Evolutionary conservation across 306 rosid genomes (phyloP).

Genomic region (Quillaja saponaria): DNA sequence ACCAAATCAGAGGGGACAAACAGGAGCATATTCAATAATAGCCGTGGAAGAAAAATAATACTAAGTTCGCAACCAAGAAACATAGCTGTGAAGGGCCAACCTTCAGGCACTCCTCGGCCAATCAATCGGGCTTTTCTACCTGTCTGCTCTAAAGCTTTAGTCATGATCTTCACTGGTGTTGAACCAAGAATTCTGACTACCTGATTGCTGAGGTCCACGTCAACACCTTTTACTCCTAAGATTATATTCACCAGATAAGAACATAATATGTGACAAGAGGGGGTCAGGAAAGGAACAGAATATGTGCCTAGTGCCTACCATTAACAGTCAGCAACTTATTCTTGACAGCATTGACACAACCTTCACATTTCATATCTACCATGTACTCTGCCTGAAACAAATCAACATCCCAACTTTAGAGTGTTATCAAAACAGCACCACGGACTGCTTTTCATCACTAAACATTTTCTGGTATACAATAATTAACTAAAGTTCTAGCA

Average conservation of each 20-base stretch:
- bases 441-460: constrained; percentile 2
- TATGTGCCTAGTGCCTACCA: constrained; percentile 49
- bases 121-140: constrained; percentile 80
- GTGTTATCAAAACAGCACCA: constrained; percentile 10
- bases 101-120: constrained; percentile 92
- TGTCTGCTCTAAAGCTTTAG: constrained; percentile 84
- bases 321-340: constrained; percentile 58
- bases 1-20: background rate
- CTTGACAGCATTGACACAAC: constrained; percentile 84
- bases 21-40: background rate
- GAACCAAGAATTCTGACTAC: constrained; percentile 85
- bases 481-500: background rate
- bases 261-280: background rate
- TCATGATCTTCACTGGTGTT: constrained; percentile 81
- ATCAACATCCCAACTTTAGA: constrained; percentile 22
- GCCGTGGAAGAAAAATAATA: background rate
- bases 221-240: constrained; percentile 75
- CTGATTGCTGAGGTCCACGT: constrained; percentile 76
- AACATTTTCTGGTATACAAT: background rate
- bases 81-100: constrained; percentile 29
- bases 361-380: constrained; percentile 96
- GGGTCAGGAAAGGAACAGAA: background rate
- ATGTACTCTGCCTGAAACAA: constrained; percentile 77
- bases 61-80: constrained; percentile 5
- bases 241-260: constrained; percentile 7